Conservation (phyloP, 768 basidiomycete genomes). For the Xerocomellus intermedius region DNA sequence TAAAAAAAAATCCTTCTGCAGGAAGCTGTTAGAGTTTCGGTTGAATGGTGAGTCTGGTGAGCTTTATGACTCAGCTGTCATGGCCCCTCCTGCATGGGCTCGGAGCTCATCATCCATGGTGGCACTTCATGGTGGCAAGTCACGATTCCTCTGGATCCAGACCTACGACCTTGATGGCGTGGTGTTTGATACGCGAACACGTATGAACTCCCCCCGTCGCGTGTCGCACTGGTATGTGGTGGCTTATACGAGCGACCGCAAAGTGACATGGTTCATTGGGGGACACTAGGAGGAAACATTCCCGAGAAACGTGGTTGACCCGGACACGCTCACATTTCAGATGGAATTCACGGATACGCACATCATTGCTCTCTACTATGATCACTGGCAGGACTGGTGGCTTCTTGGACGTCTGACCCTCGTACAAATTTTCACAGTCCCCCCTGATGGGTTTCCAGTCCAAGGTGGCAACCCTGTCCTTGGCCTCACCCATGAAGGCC, state of each 20-base stretch:
- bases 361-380: neutral
- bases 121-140: neutral
- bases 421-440: neutral
- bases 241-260: conserved; percentile 8
- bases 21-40: neutral
- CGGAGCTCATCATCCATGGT: rapidly evolving
- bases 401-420: neutral
- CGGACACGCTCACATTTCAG: too few relatives aligned
- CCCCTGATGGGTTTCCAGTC: neutral
- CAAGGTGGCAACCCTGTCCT: neutral
- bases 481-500: neutral
- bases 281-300: neutral
- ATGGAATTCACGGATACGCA: neutral
- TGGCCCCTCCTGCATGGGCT: neutral
- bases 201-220: neutral
- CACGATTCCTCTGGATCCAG: neutral
- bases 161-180: rapidly evolving
- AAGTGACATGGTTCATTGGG: neutral
- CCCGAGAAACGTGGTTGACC: too few relatives aligned
- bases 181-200: conserved; percentile 2
- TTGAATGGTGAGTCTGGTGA: neutral
- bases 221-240: neutral
- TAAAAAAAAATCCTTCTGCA: too few relatives aligned
- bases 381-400: too few relatives aligned
- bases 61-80: neutral